Percentiles rank a stretch among this genome's conserved stretches.
Evolutionary conservation across 2,329 filamentous ascomycete species (phyloP).

Genomic region (Pseudogymnoascus sp.): DNA sequence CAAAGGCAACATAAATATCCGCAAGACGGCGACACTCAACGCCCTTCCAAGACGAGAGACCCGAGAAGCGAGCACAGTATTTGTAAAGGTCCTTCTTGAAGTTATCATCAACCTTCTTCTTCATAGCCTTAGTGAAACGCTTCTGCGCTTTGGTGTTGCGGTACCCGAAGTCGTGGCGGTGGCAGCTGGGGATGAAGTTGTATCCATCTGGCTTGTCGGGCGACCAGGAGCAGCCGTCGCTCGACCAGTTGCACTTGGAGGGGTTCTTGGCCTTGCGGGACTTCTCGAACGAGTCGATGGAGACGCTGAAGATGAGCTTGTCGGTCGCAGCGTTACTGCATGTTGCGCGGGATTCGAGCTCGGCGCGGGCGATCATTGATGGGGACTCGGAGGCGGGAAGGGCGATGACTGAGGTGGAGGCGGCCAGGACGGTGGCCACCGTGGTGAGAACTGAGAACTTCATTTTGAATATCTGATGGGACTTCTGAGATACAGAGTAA

Average conservation of each 20-base stretch:
- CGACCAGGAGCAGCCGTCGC: conserved; percentile 36
- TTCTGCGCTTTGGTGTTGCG: conserved; percentile 43
- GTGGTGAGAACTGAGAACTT: background rate
- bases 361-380: background rate
- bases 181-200: conserved; percentile 38
- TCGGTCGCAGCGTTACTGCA: conserved; percentile 33
- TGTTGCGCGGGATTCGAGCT: background rate
- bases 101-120: conserved; percentile 41
- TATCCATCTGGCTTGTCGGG: conserved; percentile 39
- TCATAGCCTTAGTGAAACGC: conserved; percentile 37
- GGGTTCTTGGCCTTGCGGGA: conserved; percentile 36
- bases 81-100: conserved; percentile 35
- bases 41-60: background rate
- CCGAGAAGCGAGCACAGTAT: background rate
- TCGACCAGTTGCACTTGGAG: conserved; percentile 34
- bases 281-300: conserved; percentile 35
- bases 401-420: background rate
- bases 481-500: background rate
- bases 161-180: conserved; percentile 51
- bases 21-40: conserved; percentile 24
- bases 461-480: background rate
- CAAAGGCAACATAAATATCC: conserved; percentile 22
- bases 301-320: conserved; percentile 37
- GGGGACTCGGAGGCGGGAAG: background rate
- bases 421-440: background rate